Evolutionary conservation across 2,329 filamentous ascomycete species (phyloP).

Genomic region (Volutella citrinella): DNA sequence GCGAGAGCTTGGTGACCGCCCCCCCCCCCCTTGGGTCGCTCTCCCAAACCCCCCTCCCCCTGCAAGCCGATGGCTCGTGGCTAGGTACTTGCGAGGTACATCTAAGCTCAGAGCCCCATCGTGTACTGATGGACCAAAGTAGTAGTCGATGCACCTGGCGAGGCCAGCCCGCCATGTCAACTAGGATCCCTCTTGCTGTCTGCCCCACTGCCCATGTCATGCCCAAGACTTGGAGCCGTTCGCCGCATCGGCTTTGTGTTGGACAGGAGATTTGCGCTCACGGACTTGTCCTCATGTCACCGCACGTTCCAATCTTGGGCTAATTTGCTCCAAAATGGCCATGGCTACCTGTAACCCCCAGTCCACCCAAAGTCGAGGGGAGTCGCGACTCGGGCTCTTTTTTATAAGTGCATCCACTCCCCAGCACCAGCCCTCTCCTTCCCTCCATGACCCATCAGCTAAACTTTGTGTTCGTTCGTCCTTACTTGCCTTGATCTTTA

Average conservation of each 20-base stretch:
- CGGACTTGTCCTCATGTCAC: conserved; percentile 32
- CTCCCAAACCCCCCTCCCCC: conserved; percentile 8
- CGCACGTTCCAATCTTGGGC: conserved; percentile 32
- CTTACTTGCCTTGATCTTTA: too few species aligned
- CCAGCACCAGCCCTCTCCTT: conserved; percentile 15
- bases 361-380: conserved; percentile 19
- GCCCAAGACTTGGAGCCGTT: conserved; percentile 27
- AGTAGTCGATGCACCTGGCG: conserved; percentile 15
- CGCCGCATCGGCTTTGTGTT: conserved; percentile 25
- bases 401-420: background rate
- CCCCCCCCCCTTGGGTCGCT: conserved; percentile 5
- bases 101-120: conserved; percentile 12
- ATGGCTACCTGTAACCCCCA: conserved; percentile 26
- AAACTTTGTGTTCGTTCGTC: too few species aligned
- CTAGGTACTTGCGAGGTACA: conserved; percentile 23
- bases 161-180: conserved; percentile 27
- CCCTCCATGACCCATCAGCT: conserved; percentile 1
- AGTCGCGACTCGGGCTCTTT: conserved; percentile 14
- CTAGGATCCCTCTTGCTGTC: conserved; percentile 21
- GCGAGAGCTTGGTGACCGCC: conserved; percentile 2
- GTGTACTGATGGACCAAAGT: conserved; percentile 5
- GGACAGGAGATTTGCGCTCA: conserved; percentile 28
- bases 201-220: conserved; percentile 27
- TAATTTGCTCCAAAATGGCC: conserved; percentile 26
- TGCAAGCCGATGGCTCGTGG: conserved; percentile 17